Evolutionary conservation across 164 flowering plant species (phyloP).

Genomic region (Pachysandra terminalis): DNA sequence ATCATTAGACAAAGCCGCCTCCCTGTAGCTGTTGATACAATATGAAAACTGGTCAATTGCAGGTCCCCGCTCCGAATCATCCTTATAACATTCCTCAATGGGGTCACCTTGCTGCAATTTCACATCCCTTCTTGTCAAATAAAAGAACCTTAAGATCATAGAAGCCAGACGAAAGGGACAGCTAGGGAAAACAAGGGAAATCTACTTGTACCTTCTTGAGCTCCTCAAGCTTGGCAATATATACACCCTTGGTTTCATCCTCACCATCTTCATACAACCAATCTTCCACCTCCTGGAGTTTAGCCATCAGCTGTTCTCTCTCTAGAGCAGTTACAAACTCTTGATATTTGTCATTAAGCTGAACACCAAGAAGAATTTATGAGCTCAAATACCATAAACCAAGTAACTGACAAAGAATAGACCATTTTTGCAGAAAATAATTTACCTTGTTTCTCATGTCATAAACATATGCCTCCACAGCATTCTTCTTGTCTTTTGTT

Average conservation of each 20-base stretch:
- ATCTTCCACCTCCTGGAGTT: slow-evolving; percentile 86
- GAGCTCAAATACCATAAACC: slow-evolving; percentile 9
- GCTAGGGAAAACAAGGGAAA: slow-evolving; percentile 32
- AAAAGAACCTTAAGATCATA: neutral
- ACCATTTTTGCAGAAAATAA: slow-evolving; percentile 23
- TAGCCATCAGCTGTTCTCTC: slow-evolving; percentile 52
- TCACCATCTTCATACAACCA: too few relatives aligned
- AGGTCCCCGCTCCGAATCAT: slow-evolving; percentile 62
- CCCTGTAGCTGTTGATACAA: slow-evolving; percentile 84
- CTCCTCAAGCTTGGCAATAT: too few relatives aligned
- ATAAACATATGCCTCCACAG: slow-evolving; percentile 95
- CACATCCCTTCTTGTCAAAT: slow-evolving; percentile 28
- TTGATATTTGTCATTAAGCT: too few relatives aligned
- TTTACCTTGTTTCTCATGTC: too few relatives aligned
- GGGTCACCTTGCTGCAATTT: slow-evolving; percentile 83
- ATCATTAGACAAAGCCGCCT: slow-evolving; percentile 82
- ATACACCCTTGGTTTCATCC: too few relatives aligned
- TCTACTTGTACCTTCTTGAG: slow-evolving; percentile 79
- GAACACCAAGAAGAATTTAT: slow-evolving; percentile 21
- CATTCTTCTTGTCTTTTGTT: too few relatives aligned
- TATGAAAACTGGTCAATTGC: slow-evolving; percentile 64
- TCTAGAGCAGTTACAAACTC: too few relatives aligned
- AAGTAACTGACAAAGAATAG: too few relatives aligned
- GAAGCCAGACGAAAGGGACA: neutral
- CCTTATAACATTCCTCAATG: too few relatives aligned